Evolutionary conservation across 2,329 filamentous ascomycete genomes (phyloP), one percentile per base, ranked within the genome.

Genomic region (Fusarium tuaranense): DNA sequence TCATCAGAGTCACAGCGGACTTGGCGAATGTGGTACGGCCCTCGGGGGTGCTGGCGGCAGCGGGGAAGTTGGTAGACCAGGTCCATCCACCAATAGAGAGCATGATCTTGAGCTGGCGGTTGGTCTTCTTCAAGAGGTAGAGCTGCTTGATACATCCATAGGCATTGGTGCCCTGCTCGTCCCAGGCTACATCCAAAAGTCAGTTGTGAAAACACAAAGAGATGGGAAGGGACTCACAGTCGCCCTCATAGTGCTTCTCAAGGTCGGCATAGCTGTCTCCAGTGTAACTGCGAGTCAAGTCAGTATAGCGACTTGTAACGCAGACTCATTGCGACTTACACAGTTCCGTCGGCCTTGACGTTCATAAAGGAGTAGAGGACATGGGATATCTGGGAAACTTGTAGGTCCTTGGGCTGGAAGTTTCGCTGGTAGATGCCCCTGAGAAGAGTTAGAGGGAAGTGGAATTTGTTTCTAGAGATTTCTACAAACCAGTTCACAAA

Each of bases 351-450:
- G 1, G 89, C 81, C 10, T 87, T 86, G 20, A 97, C 82, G 79
- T 97, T 95, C 78, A 94, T 93, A 82, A 98, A 98, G 3, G 95
- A 89, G 78, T 90, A 97, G 3, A 97, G 87, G 2, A 97, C 86
- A 77, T 97, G 94, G 0, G 93, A 96, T 62, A 97, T 84, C 72
- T 94, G 88, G 20, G 72, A 67, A 30, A 58, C 65, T 14, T 64
- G 46, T 18, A 75, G 63, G 46, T 75, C 59, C 55, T 73, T 70
- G 38, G 72, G 69, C 25, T 89, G 55, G 83, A 73, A 75, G 38
- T 72, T 55, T 57, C 69, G 69, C 60, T 55, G 58, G 20, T 75
- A 65, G 12, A 65, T 73, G 12, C 69, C 66, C 72, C 72, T 74
- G 13, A 14, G 39, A 12, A 30, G 22, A 9, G 51, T 72, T 18